Evolutionary conservation across 768 basidiomycete species (phyloP), one percentile per base, ranked within the genome.

Genomic region (Pluteus cervinus): DNA sequence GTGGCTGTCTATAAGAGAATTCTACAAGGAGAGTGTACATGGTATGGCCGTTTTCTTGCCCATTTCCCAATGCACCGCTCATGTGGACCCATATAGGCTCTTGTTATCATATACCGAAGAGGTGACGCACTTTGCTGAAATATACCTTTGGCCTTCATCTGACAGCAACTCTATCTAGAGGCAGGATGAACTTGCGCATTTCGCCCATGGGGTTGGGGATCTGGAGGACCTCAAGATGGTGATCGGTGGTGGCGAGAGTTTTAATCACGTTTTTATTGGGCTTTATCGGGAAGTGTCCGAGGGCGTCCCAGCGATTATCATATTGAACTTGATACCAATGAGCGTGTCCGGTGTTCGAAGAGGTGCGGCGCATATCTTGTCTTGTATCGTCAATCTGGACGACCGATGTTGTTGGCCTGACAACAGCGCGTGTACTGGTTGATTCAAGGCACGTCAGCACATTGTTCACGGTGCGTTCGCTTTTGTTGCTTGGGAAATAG

Each of bases 271-370:
- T 8, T 69, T 62, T 28, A 58, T 75, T 43, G 72, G 57, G 3
- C 69, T 74, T 42, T 69, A 67, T 50, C 65, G 66, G 18, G 64
- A 71, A 47, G 62, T 67, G 42, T 42, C 50, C 17, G 58, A 60
- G 16, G 46, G 41, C 14, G 54, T 59, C 34, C 60, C 65, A 18
- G 63, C 62, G 8, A 70, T 60, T 44, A 53, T 63, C 29, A 45
- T 73, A 15, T 60, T 74, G 42, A 72, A 67, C 43, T 68, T 65
- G 41, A 61, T 73, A 17, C 70, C 72, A 14, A 43, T 57, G n/a
- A 52, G 56, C 15, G 51, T 65, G 6, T 63, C 69, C 8, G 65
- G 60, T 4, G 63, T 62, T 18, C 45, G 53, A 42, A 54, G 57
- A 49, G 61, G 58, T 61, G 39, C 30, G 54, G 41, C 12, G 17